Evolutionary conservation across 257 asterid species (phyloP).

Genomic region (Nicotiana knightiana): DNA sequence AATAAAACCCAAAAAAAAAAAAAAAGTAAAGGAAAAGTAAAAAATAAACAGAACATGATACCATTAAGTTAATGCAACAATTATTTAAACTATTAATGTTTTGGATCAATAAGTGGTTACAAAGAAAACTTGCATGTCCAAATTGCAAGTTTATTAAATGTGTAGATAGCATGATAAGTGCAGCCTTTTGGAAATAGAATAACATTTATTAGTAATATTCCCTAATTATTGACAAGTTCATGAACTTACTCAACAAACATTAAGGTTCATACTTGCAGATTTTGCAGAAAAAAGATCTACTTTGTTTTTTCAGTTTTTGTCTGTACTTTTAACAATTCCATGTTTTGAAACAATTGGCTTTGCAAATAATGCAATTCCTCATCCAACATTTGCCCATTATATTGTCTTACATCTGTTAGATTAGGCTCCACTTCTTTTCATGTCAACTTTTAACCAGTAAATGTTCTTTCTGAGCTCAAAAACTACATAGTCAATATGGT

Average conservation of each 20-base stretch:
- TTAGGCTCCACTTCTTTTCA: constrained; percentile 12
- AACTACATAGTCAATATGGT: constrained; percentile 1
- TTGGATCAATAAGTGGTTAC: background rate
- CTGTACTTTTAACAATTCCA: constrained; percentile 8
- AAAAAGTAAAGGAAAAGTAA: background rate
- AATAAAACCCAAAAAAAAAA: background rate
- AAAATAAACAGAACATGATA: background rate
- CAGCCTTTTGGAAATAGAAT: constrained; percentile 21
- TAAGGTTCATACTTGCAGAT: constrained; percentile 28
- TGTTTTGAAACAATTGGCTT: constrained; percentile 20
- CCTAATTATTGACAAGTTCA: constrained; percentile 32
- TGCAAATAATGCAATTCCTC: constrained; percentile 8
- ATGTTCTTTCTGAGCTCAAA: constrained; percentile 18
- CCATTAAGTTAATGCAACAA: background rate
- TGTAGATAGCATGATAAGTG: constrained; percentile 2
- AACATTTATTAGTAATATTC: constrained; percentile 12
- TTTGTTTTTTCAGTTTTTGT: constrained; percentile 13
- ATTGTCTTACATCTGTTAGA: background rate
- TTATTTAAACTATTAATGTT: constrained; percentile 2
- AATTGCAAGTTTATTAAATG: background rate
- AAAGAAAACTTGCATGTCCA: background rate
- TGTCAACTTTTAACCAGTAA: constrained; percentile 22
- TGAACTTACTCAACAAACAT: constrained; percentile 28
- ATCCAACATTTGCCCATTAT: background rate
- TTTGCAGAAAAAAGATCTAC: constrained; percentile 29